These are phyloP conservation scores for Priceomyces haplophilus DNA, from an alignment of 805 yeast species.

Conservation along the genomic window DNA sequence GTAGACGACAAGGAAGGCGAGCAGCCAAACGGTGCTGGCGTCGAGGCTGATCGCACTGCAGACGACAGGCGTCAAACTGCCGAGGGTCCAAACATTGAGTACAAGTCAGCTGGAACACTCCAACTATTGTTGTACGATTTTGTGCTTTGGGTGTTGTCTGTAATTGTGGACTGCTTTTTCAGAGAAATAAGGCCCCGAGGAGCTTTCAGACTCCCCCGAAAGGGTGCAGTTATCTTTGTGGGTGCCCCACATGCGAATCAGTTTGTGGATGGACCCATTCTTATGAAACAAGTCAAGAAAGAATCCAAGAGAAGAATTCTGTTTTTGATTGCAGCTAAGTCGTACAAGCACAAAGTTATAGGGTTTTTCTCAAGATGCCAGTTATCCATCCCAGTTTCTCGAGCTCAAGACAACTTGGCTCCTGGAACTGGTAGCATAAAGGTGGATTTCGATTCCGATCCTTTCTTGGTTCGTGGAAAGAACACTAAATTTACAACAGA, in stretches of 20 bases:
- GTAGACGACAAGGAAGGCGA: background rate
- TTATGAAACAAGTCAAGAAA: constrained; percentile 75
- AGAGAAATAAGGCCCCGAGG: constrained; percentile 89
- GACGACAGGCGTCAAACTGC: no score
- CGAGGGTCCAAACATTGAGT: background rate
- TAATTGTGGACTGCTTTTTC: constrained; percentile 63
- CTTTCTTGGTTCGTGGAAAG: constrained; percentile 55
- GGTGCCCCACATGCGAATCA: constrained; percentile 98
- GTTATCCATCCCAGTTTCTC: constrained; percentile 82
- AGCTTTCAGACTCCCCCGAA: constrained; percentile 63
- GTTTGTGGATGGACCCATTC: constrained; percentile 76
- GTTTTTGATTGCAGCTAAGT: constrained; percentile 81
- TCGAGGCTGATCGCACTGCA: no score
- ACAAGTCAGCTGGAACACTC: constrained; percentile 19
- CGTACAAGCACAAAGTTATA: constrained; percentile 61
- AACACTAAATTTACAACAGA: constrained; percentile 66
- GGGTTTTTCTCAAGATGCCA: constrained; percentile 76
- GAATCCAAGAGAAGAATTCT: constrained; percentile 68
- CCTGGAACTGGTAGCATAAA: constrained; percentile 65
- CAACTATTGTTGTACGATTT: constrained; percentile 32
- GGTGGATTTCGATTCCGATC: constrained; percentile 51
- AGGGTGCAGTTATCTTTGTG: constrained; percentile 87
- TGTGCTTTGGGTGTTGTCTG: constrained; percentile 34
- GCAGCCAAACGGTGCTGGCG: background rate
- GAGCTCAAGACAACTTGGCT: constrained; percentile 84